Conservation (phyloP, 306 rosid species). For the Lathyrus sativus region DNA sequence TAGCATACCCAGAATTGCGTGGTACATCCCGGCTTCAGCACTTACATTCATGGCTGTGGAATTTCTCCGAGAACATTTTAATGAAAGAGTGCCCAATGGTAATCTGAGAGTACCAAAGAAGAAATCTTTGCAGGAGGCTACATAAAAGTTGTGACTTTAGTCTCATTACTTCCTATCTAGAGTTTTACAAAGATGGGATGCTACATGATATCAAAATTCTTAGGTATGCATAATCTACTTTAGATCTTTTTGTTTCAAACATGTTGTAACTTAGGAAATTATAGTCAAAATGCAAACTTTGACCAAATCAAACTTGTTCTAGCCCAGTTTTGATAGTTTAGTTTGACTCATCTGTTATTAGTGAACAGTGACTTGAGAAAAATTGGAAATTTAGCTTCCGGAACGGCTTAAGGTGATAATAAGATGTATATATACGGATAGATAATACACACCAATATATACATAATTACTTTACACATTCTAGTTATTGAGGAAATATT, state of each 20-base stretch:
- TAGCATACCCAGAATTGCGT: slow-evolving; percentile 78
- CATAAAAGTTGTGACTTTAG: slow-evolving; percentile 35
- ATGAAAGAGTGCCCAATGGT: slow-evolving; percentile 42
- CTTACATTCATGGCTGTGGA: slow-evolving; percentile 92
- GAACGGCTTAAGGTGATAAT: neutral
- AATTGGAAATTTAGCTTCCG: neutral
- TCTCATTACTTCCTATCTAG: slow-evolving; percentile 32
- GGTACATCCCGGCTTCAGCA: slow-evolving; percentile 95
- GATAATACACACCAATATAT: neutral
- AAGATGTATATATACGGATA: neutral
- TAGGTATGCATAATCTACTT: slow-evolving; percentile 4
- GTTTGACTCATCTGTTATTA: slow-evolving; percentile 4
- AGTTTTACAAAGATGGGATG: slow-evolving; percentile 40
- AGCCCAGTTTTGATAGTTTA: neutral
- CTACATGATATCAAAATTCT: slow-evolving; percentile 33
- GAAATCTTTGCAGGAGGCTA: slow-evolving; percentile 48
- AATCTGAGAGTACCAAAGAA: slow-evolving; percentile 46
- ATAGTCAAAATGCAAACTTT: slow-evolving; percentile 6
- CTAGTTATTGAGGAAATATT: neutral
- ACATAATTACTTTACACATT: neutral
- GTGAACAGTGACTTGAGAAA: neutral
- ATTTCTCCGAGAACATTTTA: slow-evolving; percentile 73
- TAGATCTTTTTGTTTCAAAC: slow-evolving; percentile 12
- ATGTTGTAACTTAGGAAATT: neutral
- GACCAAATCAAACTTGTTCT: slow-evolving; percentile 12